Evolutionary conservation across 1,139 yeast genomes (phyloP), one percentile per base, ranked within the genome.

Genomic region (Lodderomyces parapsilosis): DNA sequence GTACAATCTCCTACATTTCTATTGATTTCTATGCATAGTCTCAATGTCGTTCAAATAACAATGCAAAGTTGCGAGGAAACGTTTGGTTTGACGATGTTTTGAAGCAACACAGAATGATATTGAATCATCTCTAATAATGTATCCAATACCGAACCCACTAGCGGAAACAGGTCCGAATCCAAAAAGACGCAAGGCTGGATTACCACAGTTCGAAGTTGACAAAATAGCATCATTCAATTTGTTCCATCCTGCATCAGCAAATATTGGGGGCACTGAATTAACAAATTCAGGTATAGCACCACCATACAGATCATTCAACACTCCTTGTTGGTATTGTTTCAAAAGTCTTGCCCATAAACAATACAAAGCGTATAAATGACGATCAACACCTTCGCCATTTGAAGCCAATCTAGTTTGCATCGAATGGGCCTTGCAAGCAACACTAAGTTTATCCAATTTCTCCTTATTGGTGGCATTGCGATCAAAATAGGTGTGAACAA

Each of bases 131-230:
- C 90, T 88, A 56, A 90, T 85, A 54, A 90, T 89, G 62, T 90
- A 90, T 2, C 96, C 96, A 40, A 90, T 76, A 22, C 97, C 97
- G 66, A 86, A 90, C 13, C 97, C 97, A 56, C 86, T 89, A 18
- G 94, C 83, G 27, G 89, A 78, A 6, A 87, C 91, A 2, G 96
- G 97, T 4, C 97, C 97, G 65, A 90, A 90, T 0, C 96, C 97
- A 66, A 90, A 90, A 48, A 86, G 76, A 54, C 91, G 78, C 50
- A 90, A 73, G 1, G 96, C 80, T 6, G 96, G 96, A 60, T 90
- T 90, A 44, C 96, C 96, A 57, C 78, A 73, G 47, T 66, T 64
- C 3, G 71, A 71, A 7, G 77, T 71, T 6, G 76, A 71, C 14
- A 72, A 56, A n/a, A 71, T 57, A 1, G 78, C 71, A 48, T 68